Evolutionary conservation across 2,329 filamentous ascomycete genomes (phyloP).

Genomic region (Botrytis aclada): DNA sequence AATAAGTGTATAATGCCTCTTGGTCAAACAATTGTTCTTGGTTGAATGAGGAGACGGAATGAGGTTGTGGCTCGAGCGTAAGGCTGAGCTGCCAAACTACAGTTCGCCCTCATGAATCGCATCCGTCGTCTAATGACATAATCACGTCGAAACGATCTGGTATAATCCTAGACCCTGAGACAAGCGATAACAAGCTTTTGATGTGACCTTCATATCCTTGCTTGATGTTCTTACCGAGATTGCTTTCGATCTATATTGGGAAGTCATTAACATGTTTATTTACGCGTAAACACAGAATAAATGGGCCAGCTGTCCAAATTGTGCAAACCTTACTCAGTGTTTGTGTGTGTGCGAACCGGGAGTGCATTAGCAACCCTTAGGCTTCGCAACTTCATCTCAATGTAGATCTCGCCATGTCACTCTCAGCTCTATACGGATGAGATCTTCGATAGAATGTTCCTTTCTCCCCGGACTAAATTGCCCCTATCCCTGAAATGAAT

Average conservation of each 20-base stretch:
- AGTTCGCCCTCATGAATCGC: background rate
- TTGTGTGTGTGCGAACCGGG: background rate
- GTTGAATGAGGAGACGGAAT: background rate
- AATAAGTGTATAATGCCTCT: background rate
- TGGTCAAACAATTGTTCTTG: background rate
- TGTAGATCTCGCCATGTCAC: background rate
- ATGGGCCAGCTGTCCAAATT: background rate
- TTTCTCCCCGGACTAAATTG: background rate
- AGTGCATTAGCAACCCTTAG: background rate
- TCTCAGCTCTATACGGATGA: background rate
- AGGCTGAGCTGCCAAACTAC: slow-evolving; percentile 2
- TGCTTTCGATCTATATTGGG: background rate
- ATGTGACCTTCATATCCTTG: background rate
- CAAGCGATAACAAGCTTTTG: background rate
- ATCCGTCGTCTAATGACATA: background rate
- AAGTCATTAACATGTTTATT: background rate
- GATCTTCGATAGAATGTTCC: background rate
- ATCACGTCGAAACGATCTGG: too few species aligned
- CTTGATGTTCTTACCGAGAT: background rate
- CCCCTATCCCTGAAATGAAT: background rate
- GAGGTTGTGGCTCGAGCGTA: slow-evolving; percentile 14
- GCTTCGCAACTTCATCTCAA: background rate
- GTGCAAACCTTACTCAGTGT: background rate
- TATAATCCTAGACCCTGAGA: background rate
- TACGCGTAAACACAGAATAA: background rate